Percentiles rank a stretch among this genome's conserved stretches.
phyloP scores from a whole-genome alignment of 2,329 filamentous ascomycete species.

The Exophiala mesophila region DNA sequence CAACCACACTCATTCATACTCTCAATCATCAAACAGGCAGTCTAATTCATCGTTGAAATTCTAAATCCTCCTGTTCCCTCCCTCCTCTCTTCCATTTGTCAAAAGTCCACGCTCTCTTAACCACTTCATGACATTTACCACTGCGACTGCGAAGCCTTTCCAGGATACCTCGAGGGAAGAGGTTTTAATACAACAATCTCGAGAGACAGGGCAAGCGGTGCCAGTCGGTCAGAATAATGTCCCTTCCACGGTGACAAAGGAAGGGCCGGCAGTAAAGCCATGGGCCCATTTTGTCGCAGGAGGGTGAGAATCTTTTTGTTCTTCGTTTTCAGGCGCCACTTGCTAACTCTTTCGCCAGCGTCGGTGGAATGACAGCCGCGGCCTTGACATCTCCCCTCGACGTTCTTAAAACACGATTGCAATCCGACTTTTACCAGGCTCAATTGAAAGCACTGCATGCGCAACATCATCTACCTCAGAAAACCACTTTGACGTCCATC shows the following conservation, averaged over 20 bases:
- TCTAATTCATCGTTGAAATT: too few species aligned
- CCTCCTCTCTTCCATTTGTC: conserved; percentile 1
- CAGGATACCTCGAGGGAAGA: conserved; percentile 23
- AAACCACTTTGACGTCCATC: conserved; percentile 56
- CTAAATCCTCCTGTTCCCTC: not conserved
- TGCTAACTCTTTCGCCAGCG: conserved; percentile 44
- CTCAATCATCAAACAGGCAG: too few species aligned
- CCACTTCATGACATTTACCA: conserved; percentile 26
- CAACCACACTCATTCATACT: too few species aligned
- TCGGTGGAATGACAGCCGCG: conserved; percentile 85
- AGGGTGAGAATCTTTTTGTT: conserved; percentile 56
- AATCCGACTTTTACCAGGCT: conserved; percentile 89
- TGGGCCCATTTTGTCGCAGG: conserved; percentile 91
- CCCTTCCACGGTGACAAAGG: conserved; percentile 22
- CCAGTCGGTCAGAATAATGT: conserved; percentile 26
- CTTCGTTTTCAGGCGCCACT: conserved; percentile 15
- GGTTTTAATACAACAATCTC: conserved; percentile 26
- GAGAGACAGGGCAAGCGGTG: conserved; percentile 36
- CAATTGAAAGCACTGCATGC: conserved; percentile 66
- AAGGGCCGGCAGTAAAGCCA: conserved; percentile 58
- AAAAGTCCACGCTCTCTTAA: not conserved
- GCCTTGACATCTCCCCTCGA: conserved; percentile 92
- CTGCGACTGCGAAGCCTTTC: conserved; percentile 22
- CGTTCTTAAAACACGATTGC: conserved; percentile 85
- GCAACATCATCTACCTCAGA: conserved; percentile 52